Conservation (phyloP, 2,329 filamentous ascomycete species). For the Diaporthe sp. region DNA sequence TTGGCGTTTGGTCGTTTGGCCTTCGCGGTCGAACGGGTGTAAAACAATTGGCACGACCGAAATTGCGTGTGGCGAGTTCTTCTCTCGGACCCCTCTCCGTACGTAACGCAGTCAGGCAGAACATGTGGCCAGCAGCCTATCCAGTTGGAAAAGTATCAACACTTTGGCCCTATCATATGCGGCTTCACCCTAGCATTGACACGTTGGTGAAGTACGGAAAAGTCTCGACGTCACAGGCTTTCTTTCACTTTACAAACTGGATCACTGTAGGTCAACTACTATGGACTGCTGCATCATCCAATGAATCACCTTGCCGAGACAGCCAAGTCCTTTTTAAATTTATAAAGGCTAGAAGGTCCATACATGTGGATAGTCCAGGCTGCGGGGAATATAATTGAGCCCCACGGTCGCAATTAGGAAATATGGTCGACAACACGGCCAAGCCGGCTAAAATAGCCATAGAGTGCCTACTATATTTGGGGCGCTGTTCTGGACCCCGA, state of each 20-base stretch:
- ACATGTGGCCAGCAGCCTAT: too few relatives aligned
- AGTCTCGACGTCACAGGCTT: not conserved
- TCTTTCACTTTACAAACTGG: not conserved
- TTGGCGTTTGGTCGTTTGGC: too few relatives aligned
- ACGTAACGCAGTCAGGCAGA: too few relatives aligned
- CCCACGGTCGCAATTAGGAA: not conserved
- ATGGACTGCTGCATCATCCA: not conserved
- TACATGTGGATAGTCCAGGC: not conserved
- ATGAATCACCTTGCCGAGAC: fast-evolving
- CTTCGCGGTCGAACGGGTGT: too few relatives aligned
- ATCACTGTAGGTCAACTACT: not conserved
- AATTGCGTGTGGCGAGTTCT: too few relatives aligned
- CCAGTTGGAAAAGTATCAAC: too few relatives aligned
- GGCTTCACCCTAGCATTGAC: too few relatives aligned
- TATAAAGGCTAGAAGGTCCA: fast-evolving
- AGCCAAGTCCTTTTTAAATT: too few relatives aligned
- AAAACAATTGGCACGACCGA: too few relatives aligned
- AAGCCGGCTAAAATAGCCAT: not conserved
- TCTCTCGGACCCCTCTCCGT: too few relatives aligned
- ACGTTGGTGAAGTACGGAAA: too few relatives aligned
- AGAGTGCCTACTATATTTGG: not conserved
- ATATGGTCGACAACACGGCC: not conserved
- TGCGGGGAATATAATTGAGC: fast-evolving
- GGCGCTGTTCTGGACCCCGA: not conserved
- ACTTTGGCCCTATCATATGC: too few relatives aligned